phyloP scores from a whole-genome alignment of 2,329 filamentous ascomycete species.

The Sporothrix brunneoviolacea region DNA sequence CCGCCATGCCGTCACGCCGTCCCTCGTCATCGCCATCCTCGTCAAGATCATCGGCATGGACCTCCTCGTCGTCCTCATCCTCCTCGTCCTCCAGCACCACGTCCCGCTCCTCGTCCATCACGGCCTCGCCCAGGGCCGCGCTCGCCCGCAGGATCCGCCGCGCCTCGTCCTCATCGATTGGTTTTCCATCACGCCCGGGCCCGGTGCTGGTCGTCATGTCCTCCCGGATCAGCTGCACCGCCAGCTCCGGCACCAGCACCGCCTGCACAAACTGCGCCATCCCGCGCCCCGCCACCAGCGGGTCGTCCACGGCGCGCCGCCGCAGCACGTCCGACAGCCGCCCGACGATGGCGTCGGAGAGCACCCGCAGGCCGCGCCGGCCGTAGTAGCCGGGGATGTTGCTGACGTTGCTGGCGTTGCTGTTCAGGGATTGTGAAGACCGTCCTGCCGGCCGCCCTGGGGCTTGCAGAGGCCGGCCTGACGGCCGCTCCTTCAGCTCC shows the following conservation, averaged over 20 bases:
- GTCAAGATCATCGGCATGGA: slow-evolving; percentile 11
- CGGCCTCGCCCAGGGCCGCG: slow-evolving; percentile 56
- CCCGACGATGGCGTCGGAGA: slow-evolving; percentile 63
- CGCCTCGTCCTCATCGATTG: slow-evolving; percentile 27
- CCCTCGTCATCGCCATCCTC: neutral
- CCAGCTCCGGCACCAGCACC: slow-evolving; percentile 69
- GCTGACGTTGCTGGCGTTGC: too few species aligned
- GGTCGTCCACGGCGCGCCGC: slow-evolving; percentile 55
- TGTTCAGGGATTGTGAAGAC: too few species aligned
- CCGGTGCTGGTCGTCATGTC: too few species aligned
- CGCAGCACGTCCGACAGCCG: slow-evolving; percentile 55
- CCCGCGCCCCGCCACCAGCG: slow-evolving; percentile 59
- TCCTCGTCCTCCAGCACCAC: slow-evolving; percentile 34
- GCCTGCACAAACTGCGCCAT: slow-evolving; percentile 63
- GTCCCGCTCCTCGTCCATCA: slow-evolving; percentile 59
- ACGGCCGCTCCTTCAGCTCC: slow-evolving; percentile 48
- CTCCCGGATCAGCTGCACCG: slow-evolving; percentile 48
- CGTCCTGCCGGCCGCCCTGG: neutral
- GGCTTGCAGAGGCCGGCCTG: slow-evolving; percentile 36
- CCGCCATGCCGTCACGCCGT: neutral
- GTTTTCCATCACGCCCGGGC: slow-evolving; percentile 33
- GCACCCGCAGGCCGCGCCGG: slow-evolving; percentile 60
- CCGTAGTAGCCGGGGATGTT: slow-evolving; percentile 72
- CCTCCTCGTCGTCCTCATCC: slow-evolving; percentile 8
- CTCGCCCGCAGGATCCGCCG: slow-evolving; percentile 58